Base-by-base conservation (phyloP, 2,329 filamentous ascomycete genomes). In the Pseudogymnoascus verrucosus region DNA sequence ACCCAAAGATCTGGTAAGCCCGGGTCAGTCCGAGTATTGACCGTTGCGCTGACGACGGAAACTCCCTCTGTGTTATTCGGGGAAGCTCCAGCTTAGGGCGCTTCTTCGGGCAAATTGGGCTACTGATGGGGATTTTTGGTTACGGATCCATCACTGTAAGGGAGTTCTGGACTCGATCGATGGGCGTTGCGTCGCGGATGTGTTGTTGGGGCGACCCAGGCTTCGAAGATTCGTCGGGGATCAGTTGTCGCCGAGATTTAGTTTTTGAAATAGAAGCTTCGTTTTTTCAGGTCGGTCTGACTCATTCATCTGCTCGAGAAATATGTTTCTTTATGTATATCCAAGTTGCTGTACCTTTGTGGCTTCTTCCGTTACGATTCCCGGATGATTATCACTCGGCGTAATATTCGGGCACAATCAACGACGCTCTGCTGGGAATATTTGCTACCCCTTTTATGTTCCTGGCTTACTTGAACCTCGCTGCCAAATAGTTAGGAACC, bases 1-100 rank as follows among this genome's bases (percentile, higher is more conserved):
- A 21, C 28, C 51, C 51, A 34, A 16, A 34, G 51, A 34, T 57
- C 26, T 57, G 51, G 51, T 57, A 34, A 57, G 28, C 14, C 51
- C 51, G 26, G 51, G 28, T 57, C 26, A 57, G 51, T 57, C 51
- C 28, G 51, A 57, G n/a, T 57, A 57, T 57, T 57, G 51, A 34
- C 51, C 51, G 51, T 57, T 57, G 51, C 28, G 51, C 51, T 57
- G 51, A 57, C 51, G 51, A 34, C 51, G 51, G 51, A 34, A 57
- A 34, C 51, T 54, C n/a, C 51, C 28, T 34, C 51, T 19, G 51
- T 34, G 51, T 19, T 5, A 34, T 57, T 57, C 47, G 51, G 51
- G 26, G 28, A 5, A 19, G 51, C 26, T 34, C 51, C 51, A 57
- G 10, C 10, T 12, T 34, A 19, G 51, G 51, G 51, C 26, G 51